These are phyloP conservation scores for Aspergillus sclerotialis DNA, from an alignment of 2,329 filamentous ascomycete species.

Conservation along the genomic window DNA sequence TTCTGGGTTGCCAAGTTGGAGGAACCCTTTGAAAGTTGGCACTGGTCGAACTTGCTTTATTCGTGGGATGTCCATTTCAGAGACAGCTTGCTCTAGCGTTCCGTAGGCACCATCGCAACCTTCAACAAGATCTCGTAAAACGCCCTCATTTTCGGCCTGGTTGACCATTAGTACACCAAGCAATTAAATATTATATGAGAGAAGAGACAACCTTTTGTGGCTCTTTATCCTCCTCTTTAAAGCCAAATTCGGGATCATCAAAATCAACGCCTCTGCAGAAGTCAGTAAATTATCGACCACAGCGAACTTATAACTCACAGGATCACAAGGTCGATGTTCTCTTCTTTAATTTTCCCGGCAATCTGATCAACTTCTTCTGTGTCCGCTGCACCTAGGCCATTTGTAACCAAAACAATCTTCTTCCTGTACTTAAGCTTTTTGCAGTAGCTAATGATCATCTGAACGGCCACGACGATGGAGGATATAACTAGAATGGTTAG, in stretches of 20 bases:
- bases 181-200: background rate
- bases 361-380: slow-evolving; percentile 65
- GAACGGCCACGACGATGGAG: slow-evolving; percentile 74
- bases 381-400: slow-evolving; percentile 68
- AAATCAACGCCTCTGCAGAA: slow-evolving; percentile 74
- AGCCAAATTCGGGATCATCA: slow-evolving; percentile 80
- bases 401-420: slow-evolving; percentile 77
- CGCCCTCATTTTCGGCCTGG: slow-evolving; percentile 65
- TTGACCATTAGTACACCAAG: background rate
- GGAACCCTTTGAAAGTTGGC: slow-evolving; percentile 68
- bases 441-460: slow-evolving; percentile 75
- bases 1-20: slow-evolving; percentile 73
- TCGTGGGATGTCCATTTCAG: slow-evolving; percentile 68
- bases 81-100: slow-evolving; percentile 79
- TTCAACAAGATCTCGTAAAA: slow-evolving; percentile 59
- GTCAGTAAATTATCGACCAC: slow-evolving; percentile 15
- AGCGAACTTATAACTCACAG: slow-evolving; percentile 50
- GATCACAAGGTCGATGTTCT: slow-evolving; percentile 69
- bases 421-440: slow-evolving; percentile 76
- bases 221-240: slow-evolving; percentile 85
- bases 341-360: slow-evolving; percentile 63
- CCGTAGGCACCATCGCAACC: slow-evolving; percentile 67
- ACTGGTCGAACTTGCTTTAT: slow-evolving; percentile 70
- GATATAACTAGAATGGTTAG: slow-evolving; percentile 54
- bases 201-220: slow-evolving; percentile 51